Conservation (phyloP, 441 rosid species). For the Pelargonium myrrhifolium region DNA sequence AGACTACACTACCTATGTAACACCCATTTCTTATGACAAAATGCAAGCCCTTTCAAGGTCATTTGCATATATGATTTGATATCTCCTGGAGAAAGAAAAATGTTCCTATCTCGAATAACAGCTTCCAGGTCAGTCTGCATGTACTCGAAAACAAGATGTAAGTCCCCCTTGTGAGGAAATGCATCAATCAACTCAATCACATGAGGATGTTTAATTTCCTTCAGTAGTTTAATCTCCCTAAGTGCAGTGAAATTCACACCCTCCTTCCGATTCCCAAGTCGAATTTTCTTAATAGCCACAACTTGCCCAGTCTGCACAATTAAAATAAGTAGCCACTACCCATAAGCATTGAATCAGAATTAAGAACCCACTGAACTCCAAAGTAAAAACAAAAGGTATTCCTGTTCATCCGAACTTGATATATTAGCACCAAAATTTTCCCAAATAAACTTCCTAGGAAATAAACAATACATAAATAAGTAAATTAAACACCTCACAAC, state of each 20-base stretch:
- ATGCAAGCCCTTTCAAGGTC: conserved; percentile 3
- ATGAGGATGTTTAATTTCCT: conserved; percentile 4
- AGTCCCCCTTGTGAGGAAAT: conserved; percentile 6
- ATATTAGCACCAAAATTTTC: no score
- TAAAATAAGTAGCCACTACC: background rate
- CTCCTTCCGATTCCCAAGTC: conserved; percentile 5
- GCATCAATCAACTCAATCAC: conserved; percentile 6
- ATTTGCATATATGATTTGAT: background rate
- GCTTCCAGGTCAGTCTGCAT: conserved; percentile 6
- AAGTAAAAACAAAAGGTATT: no score
- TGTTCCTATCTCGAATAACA: conserved; percentile 1
- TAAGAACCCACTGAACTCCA: no score
- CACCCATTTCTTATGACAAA: conserved; percentile 6
- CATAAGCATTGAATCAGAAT: background rate
- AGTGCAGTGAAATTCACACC: conserved; percentile 2
- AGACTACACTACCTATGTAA: background rate
- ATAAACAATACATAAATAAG: no score
- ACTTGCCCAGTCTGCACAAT: conserved; percentile 5
- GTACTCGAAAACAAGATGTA: conserved; percentile 2
- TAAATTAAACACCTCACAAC: no score
- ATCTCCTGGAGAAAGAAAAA: conserved; percentile 4
- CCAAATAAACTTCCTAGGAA: no score
- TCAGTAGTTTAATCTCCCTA: conserved; percentile 2
- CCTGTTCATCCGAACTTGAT: no score
- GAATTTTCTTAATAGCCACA: conserved; percentile 2